These are phyloP conservation scores for Aspergillus transmontanensis DNA, from an alignment of 2,329 filamentous ascomycete species.

Conservation along the genomic window DNA sequence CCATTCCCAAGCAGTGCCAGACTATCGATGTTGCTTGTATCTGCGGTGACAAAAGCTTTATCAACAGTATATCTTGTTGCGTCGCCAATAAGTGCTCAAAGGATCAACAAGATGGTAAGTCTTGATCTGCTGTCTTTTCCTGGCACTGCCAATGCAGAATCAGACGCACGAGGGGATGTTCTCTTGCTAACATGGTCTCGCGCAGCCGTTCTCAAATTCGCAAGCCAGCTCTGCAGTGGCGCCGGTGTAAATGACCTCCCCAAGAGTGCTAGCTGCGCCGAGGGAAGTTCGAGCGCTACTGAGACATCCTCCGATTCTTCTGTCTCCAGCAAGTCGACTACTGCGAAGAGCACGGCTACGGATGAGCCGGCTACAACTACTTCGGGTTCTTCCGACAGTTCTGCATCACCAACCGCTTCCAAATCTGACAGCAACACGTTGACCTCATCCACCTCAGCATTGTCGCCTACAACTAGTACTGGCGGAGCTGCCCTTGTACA, in stretches of 20 bases:
- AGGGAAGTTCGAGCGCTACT: conserved; percentile 17
- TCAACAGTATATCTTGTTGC: conserved; percentile 54
- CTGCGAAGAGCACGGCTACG: background rate
- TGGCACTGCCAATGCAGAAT: background rate
- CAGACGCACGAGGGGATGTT: background rate
- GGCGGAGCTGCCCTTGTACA: conserved; percentile 25
- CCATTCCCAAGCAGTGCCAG: conserved; percentile 43
- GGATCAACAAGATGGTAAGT: conserved; percentile 45
- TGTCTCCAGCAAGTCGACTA: background rate
- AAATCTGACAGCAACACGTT: conserved; percentile 21
- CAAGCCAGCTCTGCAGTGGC: conserved; percentile 41
- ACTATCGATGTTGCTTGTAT: conserved; percentile 52
- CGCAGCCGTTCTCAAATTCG: conserved; percentile 38
- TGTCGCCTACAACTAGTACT: conserved; percentile 23
- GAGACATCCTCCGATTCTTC: conserved; percentile 15
- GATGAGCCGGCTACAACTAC: conserved; percentile 11
- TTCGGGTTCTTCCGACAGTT: conserved; percentile 14
- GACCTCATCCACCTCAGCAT: background rate
- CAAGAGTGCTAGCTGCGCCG: conserved; percentile 31
- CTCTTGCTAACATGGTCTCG: conserved; percentile 10
- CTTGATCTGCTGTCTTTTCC: conserved; percentile 5
- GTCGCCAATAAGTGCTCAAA: conserved; percentile 46
- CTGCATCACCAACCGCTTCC: conserved; percentile 18
- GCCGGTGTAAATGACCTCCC: conserved; percentile 42
- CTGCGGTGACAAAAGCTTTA: conserved; percentile 50